Conservation (phyloP, 1,284 basidiomycete genomes). For the Puccinia coronata region DNA sequence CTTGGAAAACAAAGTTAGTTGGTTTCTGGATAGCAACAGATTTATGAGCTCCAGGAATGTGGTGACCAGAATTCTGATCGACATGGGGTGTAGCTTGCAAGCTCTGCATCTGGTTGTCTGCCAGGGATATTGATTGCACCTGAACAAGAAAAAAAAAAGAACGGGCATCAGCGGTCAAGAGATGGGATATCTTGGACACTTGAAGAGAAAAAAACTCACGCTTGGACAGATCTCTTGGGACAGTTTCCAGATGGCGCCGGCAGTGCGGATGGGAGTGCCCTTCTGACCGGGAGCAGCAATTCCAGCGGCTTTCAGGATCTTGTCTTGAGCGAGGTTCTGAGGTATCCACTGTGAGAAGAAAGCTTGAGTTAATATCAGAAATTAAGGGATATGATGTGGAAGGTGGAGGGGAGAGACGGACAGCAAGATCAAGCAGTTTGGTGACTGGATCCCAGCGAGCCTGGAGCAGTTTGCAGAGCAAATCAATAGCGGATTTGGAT, state of each 20-base stretch:
- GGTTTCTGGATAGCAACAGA: conserved; percentile 40
- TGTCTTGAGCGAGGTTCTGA: conserved; percentile 72
- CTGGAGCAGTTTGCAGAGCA: conserved; percentile 39
- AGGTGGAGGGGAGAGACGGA: background rate
- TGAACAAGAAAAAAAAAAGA: background rate
- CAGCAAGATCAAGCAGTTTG: conserved; percentile 40
- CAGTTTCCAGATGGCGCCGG: conserved; percentile 80
- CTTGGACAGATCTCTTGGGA: conserved; percentile 73
- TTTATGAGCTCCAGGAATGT: conserved; percentile 65
- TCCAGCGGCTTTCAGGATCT: conserved; percentile 68
- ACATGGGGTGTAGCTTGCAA: conserved; percentile 46
- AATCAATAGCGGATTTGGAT: conserved; percentile 45
- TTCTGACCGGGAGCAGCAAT: conserved; percentile 70
- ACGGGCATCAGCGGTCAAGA: too few species aligned
- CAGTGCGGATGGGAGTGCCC: conserved; percentile 66
- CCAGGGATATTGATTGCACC: conserved; percentile 40
- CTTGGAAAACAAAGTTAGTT: conserved; percentile 26
- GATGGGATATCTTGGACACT: conserved; percentile 58
- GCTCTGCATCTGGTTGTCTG: conserved; percentile 32
- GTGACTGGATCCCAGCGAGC: conserved; percentile 46
- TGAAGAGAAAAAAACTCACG: conserved; percentile 61
- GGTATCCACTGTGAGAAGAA: too few species aligned
- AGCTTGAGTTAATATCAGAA: background rate
- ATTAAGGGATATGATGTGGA: too few species aligned
- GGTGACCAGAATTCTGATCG: conserved; percentile 18